A percentile compares a stretch with the other conserved stretches of the same genome.
These are phyloP conservation scores for Polytrichum commune DNA, from an alignment of 225 moss, liverwort and hornwort species.

Conservation along the genomic window DNA sequence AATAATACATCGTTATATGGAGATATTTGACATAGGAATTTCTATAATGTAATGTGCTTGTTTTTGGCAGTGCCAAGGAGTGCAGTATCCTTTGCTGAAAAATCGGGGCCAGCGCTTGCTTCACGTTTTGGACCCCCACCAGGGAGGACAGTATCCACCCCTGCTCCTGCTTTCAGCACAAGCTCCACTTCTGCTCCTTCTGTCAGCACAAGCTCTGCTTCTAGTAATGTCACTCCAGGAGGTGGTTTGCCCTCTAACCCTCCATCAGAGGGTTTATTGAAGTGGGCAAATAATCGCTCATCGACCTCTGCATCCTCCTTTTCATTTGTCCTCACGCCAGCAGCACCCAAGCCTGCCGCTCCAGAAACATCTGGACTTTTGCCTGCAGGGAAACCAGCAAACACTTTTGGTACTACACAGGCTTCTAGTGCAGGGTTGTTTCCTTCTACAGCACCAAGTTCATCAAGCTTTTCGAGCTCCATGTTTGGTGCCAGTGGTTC, in stretches of 20 bases:
- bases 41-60: not conserved
- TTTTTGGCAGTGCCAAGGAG: conserved; percentile 42
- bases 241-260: conserved; percentile 22
- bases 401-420: conserved; percentile 19
- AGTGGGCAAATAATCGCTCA: conserved; percentile 54
- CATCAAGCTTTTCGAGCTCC: conserved; percentile 27
- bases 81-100: conserved; percentile 41
- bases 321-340: conserved; percentile 41
- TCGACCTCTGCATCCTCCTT: conserved; percentile 43
- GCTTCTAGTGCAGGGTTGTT: conserved; percentile 18
- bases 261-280: conserved; percentile 55
- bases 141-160: conserved; percentile 21
- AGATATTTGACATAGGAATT: not conserved
- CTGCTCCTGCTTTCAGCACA: conserved; percentile 15
- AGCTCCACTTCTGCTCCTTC: conserved; percentile 14
- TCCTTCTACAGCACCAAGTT: conserved; percentile 9
- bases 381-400: conserved; percentile 32
- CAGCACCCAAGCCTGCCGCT: conserved; percentile 22
- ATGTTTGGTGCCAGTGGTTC: conserved; percentile 34
- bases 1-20: too few relatives aligned
- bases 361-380: conserved; percentile 27
- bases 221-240: conserved; percentile 19
- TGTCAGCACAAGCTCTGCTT: conserved; percentile 26
- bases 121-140: conserved; percentile 63
- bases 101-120: conserved; percentile 39